Percentiles rank a stretch among this genome's conserved stretches.
These are phyloP conservation scores for Venturia asperata DNA, from an alignment of 2,329 filamentous ascomycete genomes.

Conservation along the genomic window DNA sequence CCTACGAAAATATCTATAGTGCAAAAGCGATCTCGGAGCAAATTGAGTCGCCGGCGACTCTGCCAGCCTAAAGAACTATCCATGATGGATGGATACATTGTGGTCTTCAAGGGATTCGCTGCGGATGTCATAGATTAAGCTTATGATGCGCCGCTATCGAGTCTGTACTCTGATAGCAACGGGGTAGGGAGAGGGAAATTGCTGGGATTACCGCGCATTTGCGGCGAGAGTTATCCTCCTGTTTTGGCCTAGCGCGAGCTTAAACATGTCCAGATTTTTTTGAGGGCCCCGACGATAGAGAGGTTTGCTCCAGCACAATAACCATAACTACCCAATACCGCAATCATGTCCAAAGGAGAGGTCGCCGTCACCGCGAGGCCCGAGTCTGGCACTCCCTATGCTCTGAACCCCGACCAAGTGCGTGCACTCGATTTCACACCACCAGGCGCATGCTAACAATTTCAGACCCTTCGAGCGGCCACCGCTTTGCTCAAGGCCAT, in stretches of 20 bases:
- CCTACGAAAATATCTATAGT: neutral
- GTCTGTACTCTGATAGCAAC: neutral
- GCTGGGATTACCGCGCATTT: neutral
- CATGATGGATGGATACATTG: no score
- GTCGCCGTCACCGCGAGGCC: conserved; percentile 37
- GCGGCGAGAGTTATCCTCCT: neutral
- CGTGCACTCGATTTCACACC: neutral
- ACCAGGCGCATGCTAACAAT: neutral
- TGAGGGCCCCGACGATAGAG: neutral
- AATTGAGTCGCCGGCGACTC: neutral
- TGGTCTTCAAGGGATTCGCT: no score
- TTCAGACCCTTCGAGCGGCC: conserved; percentile 51
- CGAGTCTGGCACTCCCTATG: conserved; percentile 34
- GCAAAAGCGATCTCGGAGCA: conserved; percentile 7
- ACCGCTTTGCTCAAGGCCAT: conserved; percentile 53
- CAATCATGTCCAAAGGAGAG: conserved; percentile 65
- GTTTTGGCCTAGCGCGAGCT: neutral
- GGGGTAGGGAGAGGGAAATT: neutral
- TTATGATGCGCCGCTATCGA: neutral
- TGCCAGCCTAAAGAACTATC: no score
- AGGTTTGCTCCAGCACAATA: neutral
- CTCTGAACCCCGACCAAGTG: conserved; percentile 35
- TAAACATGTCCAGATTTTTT: neutral
- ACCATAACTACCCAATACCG: conserved; percentile 29
- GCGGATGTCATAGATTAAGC: neutral